Evolutionary conservation across 345 rosid species (phyloP).

Genomic region (Hypericum androsaemum): DNA sequence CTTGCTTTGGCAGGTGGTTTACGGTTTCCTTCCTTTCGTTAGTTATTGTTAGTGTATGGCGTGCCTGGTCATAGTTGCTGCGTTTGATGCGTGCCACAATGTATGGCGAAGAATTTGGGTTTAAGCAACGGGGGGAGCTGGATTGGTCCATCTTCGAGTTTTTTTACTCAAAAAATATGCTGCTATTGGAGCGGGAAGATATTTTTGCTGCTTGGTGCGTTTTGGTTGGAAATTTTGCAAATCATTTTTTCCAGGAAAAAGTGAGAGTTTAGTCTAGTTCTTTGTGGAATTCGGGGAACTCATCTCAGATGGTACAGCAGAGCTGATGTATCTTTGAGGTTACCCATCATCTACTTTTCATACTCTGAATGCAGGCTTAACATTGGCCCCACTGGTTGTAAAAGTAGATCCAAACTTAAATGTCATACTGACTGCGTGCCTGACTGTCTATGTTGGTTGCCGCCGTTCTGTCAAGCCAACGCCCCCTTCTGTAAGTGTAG

Average conservation of each 20-base stretch:
- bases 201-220: too few relatives aligned
- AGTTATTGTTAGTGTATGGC: not conserved
- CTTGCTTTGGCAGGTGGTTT: conserved; percentile 2
- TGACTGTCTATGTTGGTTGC: conserved; percentile 91
- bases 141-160: too few relatives aligned
- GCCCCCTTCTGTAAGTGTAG: conserved; percentile 62
- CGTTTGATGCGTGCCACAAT: not conserved
- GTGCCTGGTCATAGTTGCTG: not conserved
- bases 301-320: too few relatives aligned
- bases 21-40: not conserved
- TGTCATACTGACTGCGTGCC: conserved; percentile 83
- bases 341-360: not conserved
- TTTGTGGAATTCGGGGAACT: too few relatives aligned
- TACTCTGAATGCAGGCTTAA: conserved; percentile 48
- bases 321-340: too few relatives aligned
- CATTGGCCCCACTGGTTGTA: conserved; percentile 84
- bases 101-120: too few relatives aligned
- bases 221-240: too few relatives aligned
- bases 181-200: too few relatives aligned
- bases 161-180: too few relatives aligned
- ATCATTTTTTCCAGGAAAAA: too few relatives aligned
- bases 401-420: conserved; percentile 86
- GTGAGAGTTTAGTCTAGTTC: too few relatives aligned
- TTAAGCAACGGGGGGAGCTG: too few relatives aligned
- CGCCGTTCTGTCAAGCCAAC: conserved; percentile 95